Conservation (phyloP, 371 early-diverging fungal species). For the Mortierella sp. region DNA sequence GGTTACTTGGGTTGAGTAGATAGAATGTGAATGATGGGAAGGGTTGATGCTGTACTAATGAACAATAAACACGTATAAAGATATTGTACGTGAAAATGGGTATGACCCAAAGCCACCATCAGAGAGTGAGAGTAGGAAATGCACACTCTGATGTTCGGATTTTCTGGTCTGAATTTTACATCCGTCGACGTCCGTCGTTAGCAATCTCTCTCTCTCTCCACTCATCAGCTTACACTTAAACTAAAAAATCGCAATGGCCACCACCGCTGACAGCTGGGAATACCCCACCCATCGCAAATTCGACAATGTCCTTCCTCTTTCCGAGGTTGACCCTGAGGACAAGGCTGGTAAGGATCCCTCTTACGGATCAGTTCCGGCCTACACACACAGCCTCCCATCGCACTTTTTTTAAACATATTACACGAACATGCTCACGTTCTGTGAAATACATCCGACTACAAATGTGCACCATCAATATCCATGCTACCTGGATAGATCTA, state of each 20-base stretch:
- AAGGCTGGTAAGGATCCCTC: constrained; percentile 48
- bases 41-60: background rate
- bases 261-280: constrained; percentile 56
- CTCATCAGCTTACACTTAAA: constrained; percentile 14
- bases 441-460: background rate
- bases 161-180: constrained; percentile 4
- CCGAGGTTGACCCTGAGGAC: constrained; percentile 56
- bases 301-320: constrained; percentile 51
- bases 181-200: constrained; percentile 1
- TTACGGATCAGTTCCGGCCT: background rate
- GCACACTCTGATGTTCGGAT: constrained; percentile 2
- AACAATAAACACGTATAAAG: background rate
- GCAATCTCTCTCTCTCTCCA: constrained; percentile 24
- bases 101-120: background rate
- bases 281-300: constrained; percentile 57
- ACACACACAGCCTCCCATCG: background rate
- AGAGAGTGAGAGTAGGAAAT: background rate
- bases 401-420: background rate
- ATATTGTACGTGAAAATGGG: background rate
- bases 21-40: background rate
- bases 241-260: constrained; percentile 23
- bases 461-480: background rate
- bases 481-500: background rate
- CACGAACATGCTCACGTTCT: background rate
- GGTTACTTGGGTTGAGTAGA: background rate